These are phyloP conservation scores for Agrocybe chaxingu DNA, from an alignment of 768 basidiomycete genomes.

Conservation along the genomic window DNA sequence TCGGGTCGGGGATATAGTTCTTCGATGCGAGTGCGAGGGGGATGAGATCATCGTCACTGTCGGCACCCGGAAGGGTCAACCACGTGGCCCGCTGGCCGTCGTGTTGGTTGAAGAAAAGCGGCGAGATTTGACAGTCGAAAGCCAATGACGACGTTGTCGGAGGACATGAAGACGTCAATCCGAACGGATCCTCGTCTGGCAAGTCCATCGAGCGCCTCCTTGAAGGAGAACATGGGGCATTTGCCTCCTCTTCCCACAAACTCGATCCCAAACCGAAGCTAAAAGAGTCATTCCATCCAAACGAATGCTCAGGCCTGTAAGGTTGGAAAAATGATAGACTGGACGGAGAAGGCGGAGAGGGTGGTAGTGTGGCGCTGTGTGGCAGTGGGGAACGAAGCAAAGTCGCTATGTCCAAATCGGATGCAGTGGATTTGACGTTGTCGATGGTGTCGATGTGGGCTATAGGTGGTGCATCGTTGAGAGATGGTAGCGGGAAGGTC, in stretches of 20 bases:
- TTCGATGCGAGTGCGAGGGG: conserved; percentile 21
- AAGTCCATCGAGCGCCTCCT: conserved; percentile 6
- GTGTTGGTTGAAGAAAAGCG: not conserved
- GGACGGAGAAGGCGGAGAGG: not conserved
- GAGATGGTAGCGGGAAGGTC: too few relatives aligned
- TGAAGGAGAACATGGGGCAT: conserved; percentile 9
- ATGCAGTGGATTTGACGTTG: too few relatives aligned
- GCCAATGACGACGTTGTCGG: conserved; percentile 7
- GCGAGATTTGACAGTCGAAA: conserved; percentile 3
- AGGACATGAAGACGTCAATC: not conserved
- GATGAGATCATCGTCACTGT: conserved; percentile 30
- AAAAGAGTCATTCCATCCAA: not conserved
- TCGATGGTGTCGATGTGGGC: too few relatives aligned
- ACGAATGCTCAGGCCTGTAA: too few relatives aligned
- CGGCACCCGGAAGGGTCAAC: conserved; percentile 31
- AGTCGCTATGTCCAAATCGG: not conserved
- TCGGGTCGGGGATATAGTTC: conserved; percentile 19
- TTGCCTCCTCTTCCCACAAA: not conserved
- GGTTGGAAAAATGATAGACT: conserved; percentile 1
- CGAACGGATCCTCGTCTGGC: not conserved
- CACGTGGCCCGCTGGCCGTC: conserved; percentile 20
- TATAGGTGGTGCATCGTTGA: too few relatives aligned
- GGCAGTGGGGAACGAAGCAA: not conserved
- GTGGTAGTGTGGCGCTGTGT: not conserved
- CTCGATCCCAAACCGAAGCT: conserved; percentile 14